Evolutionary conservation across 1,139 yeast species (phyloP).

Genomic region (Candida sanyaensis): DNA sequence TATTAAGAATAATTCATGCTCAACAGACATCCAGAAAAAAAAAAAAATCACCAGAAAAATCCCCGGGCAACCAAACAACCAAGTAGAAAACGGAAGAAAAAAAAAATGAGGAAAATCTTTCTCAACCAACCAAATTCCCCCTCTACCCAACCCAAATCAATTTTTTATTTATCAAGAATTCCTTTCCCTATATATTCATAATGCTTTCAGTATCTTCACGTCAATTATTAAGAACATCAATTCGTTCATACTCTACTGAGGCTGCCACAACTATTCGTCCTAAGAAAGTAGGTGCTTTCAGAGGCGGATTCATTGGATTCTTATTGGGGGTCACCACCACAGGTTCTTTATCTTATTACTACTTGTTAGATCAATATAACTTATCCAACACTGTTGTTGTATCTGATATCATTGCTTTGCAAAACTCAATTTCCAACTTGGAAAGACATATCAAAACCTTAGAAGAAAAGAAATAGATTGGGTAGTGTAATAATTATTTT

Average conservation of each 20-base stretch:
- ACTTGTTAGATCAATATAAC: constrained; percentile 76
- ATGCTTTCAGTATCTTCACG: constrained; percentile 15
- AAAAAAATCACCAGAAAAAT: not conserved
- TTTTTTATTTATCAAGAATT: not conserved
- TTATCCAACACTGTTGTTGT: constrained; percentile 70
- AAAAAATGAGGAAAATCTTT: not conserved
- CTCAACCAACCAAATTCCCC: not conserved
- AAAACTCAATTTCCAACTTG: constrained; percentile 64
- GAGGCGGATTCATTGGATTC: constrained; percentile 76
- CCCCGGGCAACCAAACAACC: no score
- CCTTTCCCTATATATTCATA: not conserved
- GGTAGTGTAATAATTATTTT: not conserved
- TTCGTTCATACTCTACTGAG: constrained; percentile 38
- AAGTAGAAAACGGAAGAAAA: not conserved
- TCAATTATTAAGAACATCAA: constrained; percentile 21
- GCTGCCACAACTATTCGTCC: constrained; percentile 19
- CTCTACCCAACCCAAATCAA: not conserved
- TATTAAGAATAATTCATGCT: no score
- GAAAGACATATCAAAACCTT: constrained; percentile 64
- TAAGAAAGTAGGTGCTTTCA: constrained; percentile 58
- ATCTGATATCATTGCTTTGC: constrained; percentile 72
- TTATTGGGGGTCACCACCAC: constrained; percentile 74
- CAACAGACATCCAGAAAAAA: not conserved
- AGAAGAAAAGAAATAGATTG: constrained; percentile 40
- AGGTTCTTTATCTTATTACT: constrained; percentile 76